phyloP scores from a whole-genome alignment of 495 filamentous ascomycete species.

The Neurospora sp. region DNA sequence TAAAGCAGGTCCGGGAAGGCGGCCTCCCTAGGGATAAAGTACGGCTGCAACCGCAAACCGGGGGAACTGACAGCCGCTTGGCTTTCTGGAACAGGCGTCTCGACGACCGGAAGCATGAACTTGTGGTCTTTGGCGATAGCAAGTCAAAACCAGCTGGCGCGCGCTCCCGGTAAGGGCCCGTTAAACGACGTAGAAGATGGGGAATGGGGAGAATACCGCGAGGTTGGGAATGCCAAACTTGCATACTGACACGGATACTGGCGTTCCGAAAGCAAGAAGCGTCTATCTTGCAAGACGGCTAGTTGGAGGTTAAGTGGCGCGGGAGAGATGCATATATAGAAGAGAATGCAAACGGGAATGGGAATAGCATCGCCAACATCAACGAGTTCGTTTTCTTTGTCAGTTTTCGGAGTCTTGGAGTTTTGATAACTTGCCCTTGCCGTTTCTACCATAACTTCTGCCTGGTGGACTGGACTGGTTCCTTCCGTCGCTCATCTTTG shows the following conservation, averaged over 20 bases:
- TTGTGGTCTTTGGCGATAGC: not conserved
- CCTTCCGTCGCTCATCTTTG: not conserved
- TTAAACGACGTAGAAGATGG: not conserved
- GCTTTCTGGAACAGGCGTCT: not conserved
- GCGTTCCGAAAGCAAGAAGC: not conserved
- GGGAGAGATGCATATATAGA: not conserved
- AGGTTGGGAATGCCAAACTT: not conserved
- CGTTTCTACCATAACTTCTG: not conserved
- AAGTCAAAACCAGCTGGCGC: not conserved
- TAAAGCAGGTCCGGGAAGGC: not conserved
- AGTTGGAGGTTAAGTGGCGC: not conserved
- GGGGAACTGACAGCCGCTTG: not conserved
- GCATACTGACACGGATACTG: not conserved
- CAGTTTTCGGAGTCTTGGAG: not conserved
- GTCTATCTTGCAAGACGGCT: not conserved
- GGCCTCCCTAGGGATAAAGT: constrained; percentile 2
- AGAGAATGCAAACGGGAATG: not conserved
- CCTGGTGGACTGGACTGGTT: not conserved
- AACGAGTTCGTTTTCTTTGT: not conserved
- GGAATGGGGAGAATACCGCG: not conserved
- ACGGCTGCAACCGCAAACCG: constrained; percentile 1
- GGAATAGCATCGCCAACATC: not conserved
- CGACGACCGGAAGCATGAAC: not conserved
- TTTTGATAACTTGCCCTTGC: not conserved
- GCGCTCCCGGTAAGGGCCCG: not conserved